These are phyloP conservation scores for Gastrodia elata DNA, from an alignment of 106 monocot genomes.

Conservation along the genomic window DNA sequence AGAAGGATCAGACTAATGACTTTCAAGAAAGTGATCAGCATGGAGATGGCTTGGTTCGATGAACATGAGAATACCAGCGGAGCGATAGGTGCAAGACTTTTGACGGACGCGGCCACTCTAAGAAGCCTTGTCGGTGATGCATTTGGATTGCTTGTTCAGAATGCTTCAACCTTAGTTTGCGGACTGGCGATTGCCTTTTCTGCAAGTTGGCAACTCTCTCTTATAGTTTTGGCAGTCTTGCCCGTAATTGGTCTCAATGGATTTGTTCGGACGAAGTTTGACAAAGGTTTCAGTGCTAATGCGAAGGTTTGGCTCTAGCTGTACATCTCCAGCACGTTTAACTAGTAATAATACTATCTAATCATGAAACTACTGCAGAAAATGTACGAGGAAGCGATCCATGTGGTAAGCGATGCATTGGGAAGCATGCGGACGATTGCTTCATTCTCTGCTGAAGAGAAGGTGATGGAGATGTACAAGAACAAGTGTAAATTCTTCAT, in stretches of 20 bases:
- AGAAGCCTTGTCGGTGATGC: conserved; percentile 53
- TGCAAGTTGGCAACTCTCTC: conserved; percentile 46
- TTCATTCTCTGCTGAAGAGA: conserved; percentile 59
- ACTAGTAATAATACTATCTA: background rate
- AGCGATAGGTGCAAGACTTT: conserved; percentile 49
- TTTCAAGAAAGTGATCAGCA: conserved; percentile 52
- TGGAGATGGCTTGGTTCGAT: conserved; percentile 68
- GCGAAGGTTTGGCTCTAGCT: conserved; percentile 32
- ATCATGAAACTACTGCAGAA: conserved; percentile 19
- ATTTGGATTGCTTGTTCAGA: conserved; percentile 44
- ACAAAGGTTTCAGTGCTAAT: conserved; percentile 45
- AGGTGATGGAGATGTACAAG: conserved; percentile 50
- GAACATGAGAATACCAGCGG: conserved; percentile 46
- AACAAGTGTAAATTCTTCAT: conserved; percentile 53
- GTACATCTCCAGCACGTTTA: background rate
- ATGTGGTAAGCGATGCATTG: conserved; percentile 60
- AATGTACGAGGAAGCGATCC: conserved; percentile 68
- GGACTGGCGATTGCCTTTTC: conserved; percentile 43
- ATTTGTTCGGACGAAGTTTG: conserved; percentile 35
- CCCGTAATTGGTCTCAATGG: conserved; percentile 49
- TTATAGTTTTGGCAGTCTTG: conserved; percentile 44
- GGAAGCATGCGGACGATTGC: conserved; percentile 57
- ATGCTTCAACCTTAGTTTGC: conserved; percentile 30
- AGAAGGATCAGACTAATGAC: conserved; percentile 53
- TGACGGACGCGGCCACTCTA: conserved; percentile 47